Percentiles rank a stretch among this genome's conserved stretches.
phyloP scores from a whole-genome alignment of 768 basidiomycete species.

The Lactifluus pinguis region DNA sequence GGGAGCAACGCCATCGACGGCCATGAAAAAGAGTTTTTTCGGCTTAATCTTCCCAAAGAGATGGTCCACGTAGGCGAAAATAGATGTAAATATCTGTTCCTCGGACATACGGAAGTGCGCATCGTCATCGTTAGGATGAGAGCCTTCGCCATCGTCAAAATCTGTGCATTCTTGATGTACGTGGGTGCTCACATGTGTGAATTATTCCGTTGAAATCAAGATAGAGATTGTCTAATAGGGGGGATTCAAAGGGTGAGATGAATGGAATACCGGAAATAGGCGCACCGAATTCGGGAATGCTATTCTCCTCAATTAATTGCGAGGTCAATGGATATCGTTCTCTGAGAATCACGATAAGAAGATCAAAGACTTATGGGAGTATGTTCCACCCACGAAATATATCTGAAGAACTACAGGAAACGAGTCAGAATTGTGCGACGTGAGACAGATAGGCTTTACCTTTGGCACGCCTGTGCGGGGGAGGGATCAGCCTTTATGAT shows the following conservation, averaged over 20 bases:
- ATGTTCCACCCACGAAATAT: conserved; percentile 64
- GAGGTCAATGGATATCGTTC: conserved; percentile 98
- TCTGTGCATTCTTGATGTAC: not conserved
- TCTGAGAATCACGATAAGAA: conserved; percentile 32
- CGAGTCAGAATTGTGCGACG: not conserved
- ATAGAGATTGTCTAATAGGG: conserved; percentile 70
- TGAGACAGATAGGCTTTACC: conserved; percentile 23
- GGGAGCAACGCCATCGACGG: conserved; percentile 95
- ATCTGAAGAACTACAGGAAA: conserved; percentile 78
- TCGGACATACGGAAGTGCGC: conserved; percentile 93
- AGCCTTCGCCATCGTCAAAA: conserved; percentile 37
- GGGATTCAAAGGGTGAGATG: conserved; percentile 14
- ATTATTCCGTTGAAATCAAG: conserved; percentile 94
- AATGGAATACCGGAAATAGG: conserved; percentile 5
- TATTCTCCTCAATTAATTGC: conserved; percentile 95
- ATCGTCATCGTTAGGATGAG: conserved; percentile 95
- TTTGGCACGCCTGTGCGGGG: conserved; percentile 38
- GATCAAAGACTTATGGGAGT: not conserved
- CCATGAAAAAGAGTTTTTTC: conserved; percentile 97
- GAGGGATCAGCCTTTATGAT: not conserved
- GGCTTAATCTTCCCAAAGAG: conserved; percentile 97
- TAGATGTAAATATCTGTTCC: conserved; percentile 94
- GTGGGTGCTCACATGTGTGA: conserved; percentile 50
- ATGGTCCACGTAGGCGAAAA: conserved; percentile 95
- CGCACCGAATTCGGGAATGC: conserved; percentile 95